Conservation (phyloP, 2,329 filamentous ascomycete genomes). For the Fusarium avenaceum region DNA sequence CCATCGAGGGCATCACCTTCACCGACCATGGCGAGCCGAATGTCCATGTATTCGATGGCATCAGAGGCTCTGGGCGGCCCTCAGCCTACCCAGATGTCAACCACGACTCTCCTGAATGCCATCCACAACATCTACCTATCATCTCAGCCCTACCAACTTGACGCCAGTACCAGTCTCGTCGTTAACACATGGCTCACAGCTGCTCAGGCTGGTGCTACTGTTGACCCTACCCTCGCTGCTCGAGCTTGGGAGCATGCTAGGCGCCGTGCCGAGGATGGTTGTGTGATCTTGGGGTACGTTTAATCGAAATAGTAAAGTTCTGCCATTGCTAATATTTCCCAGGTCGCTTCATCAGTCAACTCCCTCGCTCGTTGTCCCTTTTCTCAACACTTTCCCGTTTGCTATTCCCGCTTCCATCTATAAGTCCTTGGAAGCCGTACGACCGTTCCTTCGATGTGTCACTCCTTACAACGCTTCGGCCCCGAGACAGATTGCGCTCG, state of each 20-base stretch:
- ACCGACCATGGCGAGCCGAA: conserved; percentile 69
- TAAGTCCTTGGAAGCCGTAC: conserved; percentile 83
- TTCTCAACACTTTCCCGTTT: conserved; percentile 84
- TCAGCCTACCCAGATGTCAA: conserved; percentile 85
- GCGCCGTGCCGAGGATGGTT: conserved; percentile 93
- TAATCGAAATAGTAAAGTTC: background rate
- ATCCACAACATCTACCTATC: conserved; percentile 90
- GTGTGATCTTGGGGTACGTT: conserved; percentile 86
- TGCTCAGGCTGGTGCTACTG: conserved; percentile 76
- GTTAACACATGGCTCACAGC: conserved; percentile 97
- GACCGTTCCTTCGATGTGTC: conserved; percentile 88
- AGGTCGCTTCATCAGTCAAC: conserved; percentile 91
- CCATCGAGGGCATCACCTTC: conserved; percentile 52
- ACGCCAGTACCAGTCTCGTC: conserved; percentile 90
- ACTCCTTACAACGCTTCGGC: conserved; percentile 91
- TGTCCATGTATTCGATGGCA: conserved; percentile 77
- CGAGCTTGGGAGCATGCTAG: conserved; percentile 97
- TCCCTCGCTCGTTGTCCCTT: conserved; percentile 85
- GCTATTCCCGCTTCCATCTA: conserved; percentile 81
- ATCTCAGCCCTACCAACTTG: conserved; percentile 85
- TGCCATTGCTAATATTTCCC: conserved; percentile 33
- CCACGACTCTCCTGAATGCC: conserved; percentile 91
- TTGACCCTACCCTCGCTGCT: conserved; percentile 82
- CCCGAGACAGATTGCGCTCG: conserved; percentile 83
- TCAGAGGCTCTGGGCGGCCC: conserved; percentile 75